Conservation (phyloP, 2,329 filamentous ascomycete species). For the Ophioceras dolichostomum region DNA sequence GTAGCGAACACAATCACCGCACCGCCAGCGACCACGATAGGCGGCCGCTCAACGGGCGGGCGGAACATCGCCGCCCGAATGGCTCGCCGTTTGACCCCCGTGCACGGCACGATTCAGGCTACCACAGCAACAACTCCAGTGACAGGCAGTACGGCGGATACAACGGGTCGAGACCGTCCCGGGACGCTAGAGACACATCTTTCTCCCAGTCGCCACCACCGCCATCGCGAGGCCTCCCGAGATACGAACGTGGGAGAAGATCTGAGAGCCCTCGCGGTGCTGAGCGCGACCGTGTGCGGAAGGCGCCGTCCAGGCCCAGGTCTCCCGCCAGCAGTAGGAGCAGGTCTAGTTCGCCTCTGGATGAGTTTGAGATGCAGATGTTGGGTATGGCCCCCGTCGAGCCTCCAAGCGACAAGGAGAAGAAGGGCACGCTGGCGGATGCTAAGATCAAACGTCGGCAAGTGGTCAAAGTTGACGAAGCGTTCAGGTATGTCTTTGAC, state of each 20-base stretch:
- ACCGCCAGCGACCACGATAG: background rate
- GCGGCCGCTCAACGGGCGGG: background rate
- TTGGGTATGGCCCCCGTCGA: conserved; percentile 12
- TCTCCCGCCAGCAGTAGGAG: conserved; percentile 1
- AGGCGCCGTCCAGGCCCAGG: background rate
- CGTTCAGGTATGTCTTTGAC: conserved; percentile 3
- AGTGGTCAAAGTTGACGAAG: conserved; percentile 1
- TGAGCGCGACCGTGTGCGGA: no score
- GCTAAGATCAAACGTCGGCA: conserved; percentile 2
- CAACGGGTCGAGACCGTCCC: background rate
- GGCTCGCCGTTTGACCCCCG: conserved; percentile 5
- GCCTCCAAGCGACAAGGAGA: conserved; percentile 7
- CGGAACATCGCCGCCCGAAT: background rate
- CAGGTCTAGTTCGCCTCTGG: conserved; percentile 10
- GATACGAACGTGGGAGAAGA: background rate
- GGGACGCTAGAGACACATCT: background rate
- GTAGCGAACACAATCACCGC: background rate
- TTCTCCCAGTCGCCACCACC: background rate
- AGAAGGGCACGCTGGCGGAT: background rate
- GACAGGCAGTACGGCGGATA: conserved; percentile 5
- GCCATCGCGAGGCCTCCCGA: background rate
- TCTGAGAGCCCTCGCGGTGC: background rate
- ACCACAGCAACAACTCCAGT: conserved; percentile 13
- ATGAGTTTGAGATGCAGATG: conserved; percentile 11
- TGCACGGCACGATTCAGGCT: conserved; percentile 14